Base-by-base conservation (phyloP, 345 rosid genomes). In the Odontarrhena argentea region DNA sequence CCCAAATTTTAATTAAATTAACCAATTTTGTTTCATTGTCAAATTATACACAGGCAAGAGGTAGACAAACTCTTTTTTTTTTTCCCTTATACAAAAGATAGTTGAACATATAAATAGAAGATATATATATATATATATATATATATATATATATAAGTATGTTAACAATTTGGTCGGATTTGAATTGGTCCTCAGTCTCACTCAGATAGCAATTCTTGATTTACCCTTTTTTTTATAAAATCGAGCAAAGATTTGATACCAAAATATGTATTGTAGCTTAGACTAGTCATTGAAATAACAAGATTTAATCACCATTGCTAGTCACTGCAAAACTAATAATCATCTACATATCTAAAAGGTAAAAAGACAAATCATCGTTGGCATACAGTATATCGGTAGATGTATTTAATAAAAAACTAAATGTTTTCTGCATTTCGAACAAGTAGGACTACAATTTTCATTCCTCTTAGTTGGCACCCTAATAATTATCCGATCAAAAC, bases 21-120 rank as follows among this genome's bases (percentile, higher is more conserved):
- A 63, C 47, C 58, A 37, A 32, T 56, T 38, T 22, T 55, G 32
- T 9, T 46, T 46, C 4, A 7, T 35, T 62, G 48, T 11, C 43
- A 62, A 11, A 45, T 46, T 70, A 15, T 9, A 53, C 44, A 35
- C 24, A 34, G 8, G 14, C 43, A 68, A 67, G 46, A 67, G 47
- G 18, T 44, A 59, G 8, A 13, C 30, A 10, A 18, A 18, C 22
- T 18, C 22, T 18, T 18, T 18, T 18, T 18, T 18, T 18, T 18
- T 18, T 18, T 18, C 22, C 22, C 22, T 18, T 18, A 18, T 18
- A 18, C 22, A 18, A 18, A 18, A 18, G 22, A 18, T 18, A 18
- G 22, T 18, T 18, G 22, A 18, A 18, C 22, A 18, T 18, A 18
- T 18, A 18, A 18, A 18, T 18, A 18, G 22, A 18, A 18, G 22